These are phyloP conservation scores for Diaporthe eres DNA, from an alignment of 2,329 filamentous ascomycete genomes.

Conservation along the genomic window DNA sequence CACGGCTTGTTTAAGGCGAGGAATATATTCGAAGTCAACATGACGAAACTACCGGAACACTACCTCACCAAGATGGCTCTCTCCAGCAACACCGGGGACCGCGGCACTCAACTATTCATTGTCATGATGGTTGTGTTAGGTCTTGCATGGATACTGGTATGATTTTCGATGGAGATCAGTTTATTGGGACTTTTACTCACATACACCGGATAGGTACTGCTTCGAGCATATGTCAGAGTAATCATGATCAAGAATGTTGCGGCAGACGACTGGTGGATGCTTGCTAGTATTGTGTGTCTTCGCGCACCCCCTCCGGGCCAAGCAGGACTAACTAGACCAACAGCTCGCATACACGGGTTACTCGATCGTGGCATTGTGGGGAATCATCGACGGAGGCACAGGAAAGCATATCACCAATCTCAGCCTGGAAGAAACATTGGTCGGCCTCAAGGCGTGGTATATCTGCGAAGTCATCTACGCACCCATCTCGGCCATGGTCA, in stretches of 20 bases:
- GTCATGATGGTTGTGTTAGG: conserved; percentile 16
- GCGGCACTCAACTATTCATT: conserved; percentile 26
- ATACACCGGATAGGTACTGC: conserved; percentile 45
- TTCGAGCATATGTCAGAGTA: conserved; percentile 61
- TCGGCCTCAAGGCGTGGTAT: conserved; percentile 55
- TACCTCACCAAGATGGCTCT: conserved; percentile 20
- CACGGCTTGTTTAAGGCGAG: neutral
- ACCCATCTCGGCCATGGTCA: conserved; percentile 55
- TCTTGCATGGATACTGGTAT: conserved; percentile 36
- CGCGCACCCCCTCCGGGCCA: neutral
- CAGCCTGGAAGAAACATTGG: conserved; percentile 44
- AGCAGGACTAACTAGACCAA: conserved; percentile 15
- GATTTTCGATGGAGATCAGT: neutral
- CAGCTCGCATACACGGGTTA: conserved; percentile 55
- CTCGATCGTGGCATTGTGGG: conserved; percentile 50
- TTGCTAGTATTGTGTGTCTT: conserved; percentile 57
- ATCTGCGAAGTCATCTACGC: conserved; percentile 58
- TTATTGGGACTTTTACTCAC: neutral
- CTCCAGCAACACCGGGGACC: neutral
- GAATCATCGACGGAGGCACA: conserved; percentile 49
- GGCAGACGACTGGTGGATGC: conserved; percentile 63
- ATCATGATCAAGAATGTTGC: conserved; percentile 58
- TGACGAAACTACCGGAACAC: conserved; percentile 23
- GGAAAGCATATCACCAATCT: conserved; percentile 47
- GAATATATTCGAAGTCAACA: conserved; percentile 12